Percentiles rank a stretch among this genome's conserved stretches.
Conservation (phyloP, 495 filamentous ascomycete species). For the Collariella sp. region DNA sequence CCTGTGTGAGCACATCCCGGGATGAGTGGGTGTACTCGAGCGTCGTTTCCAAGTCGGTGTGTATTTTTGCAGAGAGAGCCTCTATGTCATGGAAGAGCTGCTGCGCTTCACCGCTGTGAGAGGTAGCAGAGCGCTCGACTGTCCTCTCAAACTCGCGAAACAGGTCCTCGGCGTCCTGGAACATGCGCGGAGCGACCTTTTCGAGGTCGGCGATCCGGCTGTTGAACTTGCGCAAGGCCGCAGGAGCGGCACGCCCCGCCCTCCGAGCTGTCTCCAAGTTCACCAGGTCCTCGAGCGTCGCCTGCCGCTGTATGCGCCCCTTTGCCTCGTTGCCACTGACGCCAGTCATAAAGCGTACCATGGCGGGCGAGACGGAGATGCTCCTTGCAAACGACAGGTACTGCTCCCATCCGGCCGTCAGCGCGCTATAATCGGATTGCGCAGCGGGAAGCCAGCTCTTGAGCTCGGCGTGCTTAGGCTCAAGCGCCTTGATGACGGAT, state of each 20-base stretch:
- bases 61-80: conserved; percentile 74
- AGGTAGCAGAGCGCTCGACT: conserved; percentile 35
- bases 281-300: conserved; percentile 63
- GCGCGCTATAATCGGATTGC: conserved; percentile 57
- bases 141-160: conserved; percentile 42
- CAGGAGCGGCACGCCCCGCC: conserved; percentile 47
- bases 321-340: conserved; percentile 36
- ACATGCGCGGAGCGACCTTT: conserved; percentile 36
- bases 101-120: conserved; percentile 33
- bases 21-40: conserved; percentile 56
- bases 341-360: conserved; percentile 48
- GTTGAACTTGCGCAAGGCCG: conserved; percentile 39
- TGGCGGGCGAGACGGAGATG: conserved; percentile 46
- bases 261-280: conserved; percentile 56
- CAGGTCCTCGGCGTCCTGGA: conserved; percentile 39
- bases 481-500: conserved; percentile 62
- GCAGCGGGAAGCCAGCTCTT: conserved; percentile 64
- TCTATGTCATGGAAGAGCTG: conserved; percentile 76
- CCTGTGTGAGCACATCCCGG: conserved; percentile 67
- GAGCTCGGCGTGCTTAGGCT: conserved; percentile 64
- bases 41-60: conserved; percentile 76
- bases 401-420: conserved; percentile 59
- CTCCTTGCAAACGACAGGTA: conserved; percentile 53
- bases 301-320: conserved; percentile 27
- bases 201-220: conserved; percentile 40